Conservation (phyloP, 768 basidiomycete genomes). For the Trichaptum fuscoviolaceum region DNA sequence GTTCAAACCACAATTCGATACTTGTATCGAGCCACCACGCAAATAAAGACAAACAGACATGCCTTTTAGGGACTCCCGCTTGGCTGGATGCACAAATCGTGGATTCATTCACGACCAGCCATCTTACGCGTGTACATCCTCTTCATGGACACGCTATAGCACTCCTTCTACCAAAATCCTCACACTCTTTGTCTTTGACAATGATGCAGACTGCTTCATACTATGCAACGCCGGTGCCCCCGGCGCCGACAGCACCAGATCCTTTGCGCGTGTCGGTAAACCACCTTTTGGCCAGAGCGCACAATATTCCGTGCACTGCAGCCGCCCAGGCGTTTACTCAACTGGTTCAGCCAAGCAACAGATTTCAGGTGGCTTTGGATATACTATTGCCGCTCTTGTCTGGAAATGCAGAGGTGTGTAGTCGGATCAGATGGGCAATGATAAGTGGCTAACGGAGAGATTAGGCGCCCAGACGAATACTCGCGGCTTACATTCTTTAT, state of each 20-base stretch:
- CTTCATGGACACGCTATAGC: neutral
- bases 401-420: constrained; percentile 49
- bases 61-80: neutral
- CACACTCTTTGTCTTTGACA: neutral
- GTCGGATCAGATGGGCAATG: constrained; percentile 11
- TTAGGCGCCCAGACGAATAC: constrained; percentile 67
- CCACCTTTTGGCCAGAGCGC: constrained; percentile 62
- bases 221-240: constrained; percentile 27
- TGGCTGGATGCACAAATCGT: neutral
- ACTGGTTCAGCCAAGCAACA: constrained; percentile 68
- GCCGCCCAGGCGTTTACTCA: constrained; percentile 71
- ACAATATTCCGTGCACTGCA: constrained; percentile 69
- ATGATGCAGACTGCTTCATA: constrained; percentile 27
- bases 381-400: constrained; percentile 71
- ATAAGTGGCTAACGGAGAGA: constrained; percentile 12
- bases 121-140: neutral
- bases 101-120: neutral
- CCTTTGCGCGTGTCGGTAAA: constrained; percentile 58
- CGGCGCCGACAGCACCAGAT: constrained; percentile 31
- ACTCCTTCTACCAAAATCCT: neutral
- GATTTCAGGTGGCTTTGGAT: constrained; percentile 82
- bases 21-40: neutral
- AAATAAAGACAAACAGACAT: neutral
- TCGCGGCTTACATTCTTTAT: constrained; percentile 76
- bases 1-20: no score